Base-by-base conservation (phyloP, 768 basidiomycete species). In the Mycena olivaceomarginata region DNA sequence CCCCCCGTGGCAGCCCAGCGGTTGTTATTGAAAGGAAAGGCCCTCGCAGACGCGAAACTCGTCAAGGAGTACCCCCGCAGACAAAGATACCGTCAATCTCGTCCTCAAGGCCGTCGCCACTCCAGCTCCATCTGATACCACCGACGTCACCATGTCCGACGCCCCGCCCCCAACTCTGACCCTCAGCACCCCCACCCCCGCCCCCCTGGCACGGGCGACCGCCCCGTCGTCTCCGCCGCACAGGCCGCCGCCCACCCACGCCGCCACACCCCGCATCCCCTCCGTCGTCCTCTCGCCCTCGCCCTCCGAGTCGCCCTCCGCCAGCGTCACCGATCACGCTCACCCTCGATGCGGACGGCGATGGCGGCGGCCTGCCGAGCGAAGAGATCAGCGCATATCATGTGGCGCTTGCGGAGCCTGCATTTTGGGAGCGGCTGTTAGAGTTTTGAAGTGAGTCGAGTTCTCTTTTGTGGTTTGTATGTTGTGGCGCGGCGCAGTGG, bases 1-100 rank as follows among this genome's bases (percentile, higher is more conserved):
- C 97, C 97, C 0, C n/a, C 94, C 11, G 91, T 93, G 60, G 94
- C 96, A 82, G 89, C 91, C 41, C 98, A 98, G 85, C 90, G 98
- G 4, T 91, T 99, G 18, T 88, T 99, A 13, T 89, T 98, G 69
- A 99, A 98, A 86, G 98, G 98, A 72, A 99, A 99, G 85, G 97
- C 95, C 0, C 91, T 99, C 78, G 93, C 93, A 18, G 98, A 99
- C 87, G 87, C 87, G 37, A 98, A 98, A 83, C 91, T 99, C 12
- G 87, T 99, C 53, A 94, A 95, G 82, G 98, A 99, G 84, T 99
- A 99, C 88, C 91, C 87, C 82, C 82, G 92, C 93, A 81, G 92
- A 94, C 82, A 95, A 94, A 13, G 94, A 96, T 79, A 94, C 93
- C 13, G 88, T 99, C 81, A 98, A 94, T 84, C 88, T 99, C 60